Conservation (phyloP, 2,329 filamentous ascomycete genomes). For the Xylariaceae sp. region DNA sequence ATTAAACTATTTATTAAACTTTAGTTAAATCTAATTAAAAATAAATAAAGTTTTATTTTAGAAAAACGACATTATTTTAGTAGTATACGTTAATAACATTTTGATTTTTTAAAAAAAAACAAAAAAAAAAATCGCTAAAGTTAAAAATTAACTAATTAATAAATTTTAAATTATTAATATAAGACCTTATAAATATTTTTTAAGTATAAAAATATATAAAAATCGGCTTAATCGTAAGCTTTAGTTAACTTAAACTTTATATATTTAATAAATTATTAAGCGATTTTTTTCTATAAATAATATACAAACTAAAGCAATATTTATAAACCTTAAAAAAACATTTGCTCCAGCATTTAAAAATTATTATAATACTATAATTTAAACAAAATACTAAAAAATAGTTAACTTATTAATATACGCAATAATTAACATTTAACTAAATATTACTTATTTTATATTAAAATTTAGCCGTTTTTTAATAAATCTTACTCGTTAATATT, state of each 20-base stretch:
- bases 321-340: background rate
- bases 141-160: too few species aligned
- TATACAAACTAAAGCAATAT: background rate
- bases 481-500: background rate
- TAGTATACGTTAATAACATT: background rate
- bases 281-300: background rate
- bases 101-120: background rate
- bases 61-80: background rate
- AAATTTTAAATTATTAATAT: too few species aligned
- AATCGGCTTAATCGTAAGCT: background rate
- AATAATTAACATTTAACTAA: conserved; percentile 2
- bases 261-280: background rate
- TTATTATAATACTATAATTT: background rate
- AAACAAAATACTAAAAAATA: background rate
- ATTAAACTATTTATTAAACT: background rate
- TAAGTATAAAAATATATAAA: background rate
- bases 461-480: background rate
- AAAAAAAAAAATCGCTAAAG: too few species aligned
- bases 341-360: background rate
- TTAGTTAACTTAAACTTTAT: background rate
- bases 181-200: too few species aligned
- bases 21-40: background rate
- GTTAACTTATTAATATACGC: background rate
- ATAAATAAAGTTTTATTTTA: background rate
- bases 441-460: background rate